Conservation (phyloP, 139 green algal genomes). For the Chlorella sp. region DNA sequence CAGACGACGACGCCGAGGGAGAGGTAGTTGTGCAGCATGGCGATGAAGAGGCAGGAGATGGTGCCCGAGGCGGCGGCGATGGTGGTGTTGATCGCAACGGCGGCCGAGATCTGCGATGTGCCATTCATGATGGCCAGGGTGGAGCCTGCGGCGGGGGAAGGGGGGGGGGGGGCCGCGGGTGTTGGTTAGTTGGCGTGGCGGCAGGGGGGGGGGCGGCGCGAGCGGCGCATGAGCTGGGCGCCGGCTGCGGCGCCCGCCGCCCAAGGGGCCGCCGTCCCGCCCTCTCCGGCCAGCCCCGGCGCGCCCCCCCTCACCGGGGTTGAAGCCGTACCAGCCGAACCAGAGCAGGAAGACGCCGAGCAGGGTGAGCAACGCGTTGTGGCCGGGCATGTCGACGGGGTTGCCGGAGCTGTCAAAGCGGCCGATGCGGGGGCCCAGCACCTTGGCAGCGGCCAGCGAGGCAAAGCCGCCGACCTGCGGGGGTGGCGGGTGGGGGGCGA, state of each 20-base stretch:
- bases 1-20: constrained; percentile 51
- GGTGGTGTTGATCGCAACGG: constrained; percentile 83
- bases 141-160: constrained; percentile 63
- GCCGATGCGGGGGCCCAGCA: constrained; percentile 91
- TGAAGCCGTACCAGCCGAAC: constrained; percentile 95
- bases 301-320: constrained; percentile 45
- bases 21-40: constrained; percentile 38
- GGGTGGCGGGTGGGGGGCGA: background rate
- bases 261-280: no score
- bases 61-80: constrained; percentile 29
- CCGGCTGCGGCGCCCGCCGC: no score
- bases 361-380: constrained; percentile 70
- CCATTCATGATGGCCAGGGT: constrained; percentile 50
- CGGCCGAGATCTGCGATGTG: constrained; percentile 30
- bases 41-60: constrained; percentile 34
- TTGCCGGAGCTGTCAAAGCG: constrained; percentile 89
- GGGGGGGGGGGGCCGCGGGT: constrained; percentile 33
- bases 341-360: constrained; percentile 85
- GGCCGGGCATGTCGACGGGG: constrained; percentile 77
- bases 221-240: no score
- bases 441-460: constrained; percentile 74
- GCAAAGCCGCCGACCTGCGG: constrained; percentile 72
- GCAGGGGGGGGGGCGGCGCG: background rate
- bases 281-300: background rate
- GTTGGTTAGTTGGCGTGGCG: background rate